Base-by-base conservation (phyloP, 179 eudicot genomes). In the Drosera spatulata region DNA sequence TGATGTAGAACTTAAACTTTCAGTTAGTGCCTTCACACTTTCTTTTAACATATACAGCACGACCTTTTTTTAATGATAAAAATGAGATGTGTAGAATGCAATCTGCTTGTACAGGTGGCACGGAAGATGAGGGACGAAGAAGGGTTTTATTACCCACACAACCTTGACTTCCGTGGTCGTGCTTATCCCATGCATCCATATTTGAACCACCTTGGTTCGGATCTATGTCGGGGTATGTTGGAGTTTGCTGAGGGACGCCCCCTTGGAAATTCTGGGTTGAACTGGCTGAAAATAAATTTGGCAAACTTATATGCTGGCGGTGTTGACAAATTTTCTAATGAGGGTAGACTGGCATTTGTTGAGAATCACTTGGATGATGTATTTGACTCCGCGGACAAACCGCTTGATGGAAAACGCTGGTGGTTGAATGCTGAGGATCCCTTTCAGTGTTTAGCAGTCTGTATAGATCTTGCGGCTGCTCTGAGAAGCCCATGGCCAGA, bases 141-240 rank as follows among this genome's bases (percentile, higher is more conserved):
- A 41, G 95, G 99, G 13, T 93, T 93, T 69, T 93, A 84, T 70
- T 93, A 93, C 66, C 99, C 99, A 10, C 99, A 94, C 85, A 93
- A 93, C 69, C 64, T 93, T 54, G 99, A 93, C 75, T 93, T 93
- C 39, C 89, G 99, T 42, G 99, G 99, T 11, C 97, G 99, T 61
- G 99, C 99, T 46, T 93, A 93, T 65, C 99, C 99, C 48, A 86
- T 93, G 95, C 99, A 93, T 71, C 85, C 99, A 48, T 82, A 93
- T 77, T 69, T 93, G 66, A 93, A 93, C 61, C 99, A 93, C 78
- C 90, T 93, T 62, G 99, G 99, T 55, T 86, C 96, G 47, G 99
- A 93, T 70, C 61, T 93, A 50, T 93, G 99, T 58, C 82, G 99
- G 55, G 99, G 99, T 61, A 72, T 93, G 55, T 74, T 93, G 62